Percentiles rank a stretch among this genome's conserved stretches.
Conservation (phyloP, 1,284 basidiomycete genomes). For the Gymnopus androsaceus region DNA sequence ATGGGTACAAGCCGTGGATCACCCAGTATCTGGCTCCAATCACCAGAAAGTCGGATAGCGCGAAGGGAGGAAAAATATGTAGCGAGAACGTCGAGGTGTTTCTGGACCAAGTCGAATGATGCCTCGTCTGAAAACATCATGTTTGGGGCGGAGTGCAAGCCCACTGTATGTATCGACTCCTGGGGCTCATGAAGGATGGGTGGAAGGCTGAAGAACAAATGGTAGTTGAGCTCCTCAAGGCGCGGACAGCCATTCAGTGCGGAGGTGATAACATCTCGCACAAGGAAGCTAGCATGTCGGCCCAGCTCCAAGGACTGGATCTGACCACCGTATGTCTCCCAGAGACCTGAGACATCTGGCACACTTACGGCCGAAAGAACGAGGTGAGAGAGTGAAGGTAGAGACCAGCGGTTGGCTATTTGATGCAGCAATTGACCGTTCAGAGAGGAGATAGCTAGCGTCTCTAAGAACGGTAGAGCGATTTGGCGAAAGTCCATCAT, state of each 20-base stretch:
- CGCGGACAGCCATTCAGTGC: slow-evolving; percentile 49
- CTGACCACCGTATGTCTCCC: slow-evolving; percentile 52
- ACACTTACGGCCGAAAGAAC: slow-evolving; percentile 42
- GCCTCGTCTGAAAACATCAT: slow-evolving; percentile 36
- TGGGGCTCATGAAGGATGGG: slow-evolving; percentile 34
- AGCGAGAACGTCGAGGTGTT: slow-evolving; percentile 47
- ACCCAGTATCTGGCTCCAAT: slow-evolving; percentile 43
- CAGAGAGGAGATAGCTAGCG: slow-evolving; percentile 51
- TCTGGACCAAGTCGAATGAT: slow-evolving; percentile 45
- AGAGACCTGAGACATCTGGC: slow-evolving; percentile 35
- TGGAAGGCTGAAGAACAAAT: slow-evolving; percentile 51
- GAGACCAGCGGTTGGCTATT: slow-evolving; percentile 47
- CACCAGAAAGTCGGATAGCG: slow-evolving; percentile 47
- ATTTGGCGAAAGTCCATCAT: slow-evolving; percentile 28
- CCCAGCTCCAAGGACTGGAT: slow-evolving; percentile 61
- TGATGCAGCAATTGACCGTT: slow-evolving; percentile 53
- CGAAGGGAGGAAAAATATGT: slow-evolving; percentile 41
- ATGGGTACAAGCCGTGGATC: slow-evolving; percentile 35
- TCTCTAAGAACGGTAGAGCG: slow-evolving; percentile 45
- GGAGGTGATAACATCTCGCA: slow-evolving; percentile 45
- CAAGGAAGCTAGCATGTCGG: slow-evolving; percentile 50
- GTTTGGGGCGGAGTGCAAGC: slow-evolving; percentile 52
- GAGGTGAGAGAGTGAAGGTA: slow-evolving; percentile 53
- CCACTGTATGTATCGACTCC: slow-evolving; percentile 42
- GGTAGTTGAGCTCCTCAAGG: slow-evolving; percentile 57